A percentile compares a stretch with the other conserved stretches of the same genome.
These are phyloP conservation scores for Maudiozyma serrabonitensis DNA, from an alignment of 805 yeast species.

Conservation along the genomic window DNA sequence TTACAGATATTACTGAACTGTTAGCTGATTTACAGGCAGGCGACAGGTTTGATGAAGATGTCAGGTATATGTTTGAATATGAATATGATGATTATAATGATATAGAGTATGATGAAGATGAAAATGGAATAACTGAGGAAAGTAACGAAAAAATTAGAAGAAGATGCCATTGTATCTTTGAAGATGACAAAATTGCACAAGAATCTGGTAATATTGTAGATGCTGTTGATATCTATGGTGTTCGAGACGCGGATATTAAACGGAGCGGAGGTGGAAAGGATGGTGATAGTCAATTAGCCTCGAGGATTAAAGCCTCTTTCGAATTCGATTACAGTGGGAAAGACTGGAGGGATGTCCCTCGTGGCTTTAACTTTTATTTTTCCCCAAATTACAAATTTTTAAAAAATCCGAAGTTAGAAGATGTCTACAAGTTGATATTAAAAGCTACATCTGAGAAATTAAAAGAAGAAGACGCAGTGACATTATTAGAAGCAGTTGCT, in stretches of 20 bases:
- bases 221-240: background rate
- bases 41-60: slow-evolving; percentile 63
- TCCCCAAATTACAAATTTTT: slow-evolving; percentile 17
- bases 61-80: slow-evolving; percentile 48
- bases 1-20: slow-evolving; percentile 44
- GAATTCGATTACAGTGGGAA: slow-evolving; percentile 51
- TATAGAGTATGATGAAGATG: slow-evolving; percentile 9
- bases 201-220: slow-evolving; percentile 10
- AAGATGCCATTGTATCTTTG: slow-evolving; percentile 32
- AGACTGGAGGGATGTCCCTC: slow-evolving; percentile 66
- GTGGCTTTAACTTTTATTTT: slow-evolving; percentile 43
- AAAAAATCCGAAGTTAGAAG: slow-evolving; percentile 8
- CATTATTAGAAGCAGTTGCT: slow-evolving; percentile 35
- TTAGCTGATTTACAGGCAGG: slow-evolving; percentile 46
- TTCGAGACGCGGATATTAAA: background rate
- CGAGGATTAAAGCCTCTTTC: slow-evolving; percentile 29
- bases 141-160: background rate
- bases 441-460: slow-evolving; percentile 16
- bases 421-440: slow-evolving; percentile 8
- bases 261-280: background rate
- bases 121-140: background rate
- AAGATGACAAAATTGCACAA: slow-evolving; percentile 25
- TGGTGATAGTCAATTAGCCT: slow-evolving; percentile 17
- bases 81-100: slow-evolving; percentile 39
- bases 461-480: slow-evolving; percentile 8